Evolutionary conservation across 352 stramenopile genomes (phyloP).

Genomic region (Phytophthora foliorum): DNA sequence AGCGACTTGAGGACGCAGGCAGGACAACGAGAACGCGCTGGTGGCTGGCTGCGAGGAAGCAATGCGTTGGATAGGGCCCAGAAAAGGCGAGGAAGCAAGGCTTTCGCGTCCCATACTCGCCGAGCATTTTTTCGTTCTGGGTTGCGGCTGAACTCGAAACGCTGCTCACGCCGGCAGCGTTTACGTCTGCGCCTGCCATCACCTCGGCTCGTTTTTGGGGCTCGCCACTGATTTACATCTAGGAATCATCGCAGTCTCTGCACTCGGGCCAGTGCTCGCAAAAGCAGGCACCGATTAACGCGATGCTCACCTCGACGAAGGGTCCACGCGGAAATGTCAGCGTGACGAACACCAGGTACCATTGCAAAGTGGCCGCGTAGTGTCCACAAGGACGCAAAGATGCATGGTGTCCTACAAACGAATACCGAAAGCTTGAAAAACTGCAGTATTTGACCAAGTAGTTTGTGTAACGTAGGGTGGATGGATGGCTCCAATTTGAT

Average conservation of each 20-base stretch:
- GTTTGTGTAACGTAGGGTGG: no score
- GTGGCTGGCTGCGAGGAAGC: slow-evolving; percentile 34
- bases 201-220: slow-evolving; percentile 31
- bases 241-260: slow-evolving; percentile 14
- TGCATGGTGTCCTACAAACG: slow-evolving; percentile 7
- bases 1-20: slow-evolving; percentile 42
- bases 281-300: slow-evolving; percentile 13
- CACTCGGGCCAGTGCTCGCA: neutral
- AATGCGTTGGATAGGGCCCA: slow-evolving; percentile 14
- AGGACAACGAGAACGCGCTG: slow-evolving; percentile 17
- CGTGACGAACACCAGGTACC: slow-evolving; percentile 35
- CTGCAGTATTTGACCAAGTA: neutral
- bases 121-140: slow-evolving; percentile 16
- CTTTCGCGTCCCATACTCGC: slow-evolving; percentile 27
- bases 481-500: slow-evolving; percentile 10
- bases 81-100: slow-evolving; percentile 32
- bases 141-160: slow-evolving; percentile 9
- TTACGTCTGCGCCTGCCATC: slow-evolving; percentile 43
- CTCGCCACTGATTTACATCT: slow-evolving; percentile 37
- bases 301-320: slow-evolving; percentile 24
- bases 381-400: slow-evolving; percentile 8
- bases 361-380: slow-evolving; percentile 23
- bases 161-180: slow-evolving; percentile 19
- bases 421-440: slow-evolving; percentile 15
- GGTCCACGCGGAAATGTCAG: slow-evolving; percentile 17